Conservation (phyloP, 176 grass and related monocot genomes). For the Raddia distichophylla region DNA sequence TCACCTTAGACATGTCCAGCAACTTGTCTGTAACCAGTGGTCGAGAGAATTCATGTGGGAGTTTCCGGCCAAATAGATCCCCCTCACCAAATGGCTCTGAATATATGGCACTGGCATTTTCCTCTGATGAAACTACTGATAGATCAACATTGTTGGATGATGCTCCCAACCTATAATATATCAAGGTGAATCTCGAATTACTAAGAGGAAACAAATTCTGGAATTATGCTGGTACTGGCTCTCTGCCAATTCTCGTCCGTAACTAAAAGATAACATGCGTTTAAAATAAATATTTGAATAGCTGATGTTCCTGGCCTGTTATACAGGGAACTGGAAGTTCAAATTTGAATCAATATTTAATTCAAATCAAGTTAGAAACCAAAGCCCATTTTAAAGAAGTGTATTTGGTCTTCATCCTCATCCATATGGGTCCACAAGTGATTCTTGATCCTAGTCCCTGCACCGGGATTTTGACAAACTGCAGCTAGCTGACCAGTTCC, state of each 20-base stretch:
- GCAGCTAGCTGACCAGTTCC: too few species aligned
- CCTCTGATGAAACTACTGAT: conserved; percentile 50
- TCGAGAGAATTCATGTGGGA: conserved; percentile 16
- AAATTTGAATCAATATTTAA: neutral
- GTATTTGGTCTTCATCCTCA: neutral
- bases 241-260: neutral
- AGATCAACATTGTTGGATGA: conserved; percentile 69
- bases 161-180: conserved; percentile 79
- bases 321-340: neutral
- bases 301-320: neutral
- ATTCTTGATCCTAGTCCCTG: neutral
- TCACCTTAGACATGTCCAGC: conserved; percentile 41
- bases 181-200: neutral
- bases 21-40: conserved; percentile 17
- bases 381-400: neutral
- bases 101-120: conserved; percentile 38
- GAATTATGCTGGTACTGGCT: neutral
- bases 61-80: conserved; percentile 39
- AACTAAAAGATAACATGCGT: neutral
- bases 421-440: neutral
- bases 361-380: neutral
- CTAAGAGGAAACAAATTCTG: neutral
- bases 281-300: neutral
- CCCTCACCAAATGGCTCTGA: conserved; percentile 42
- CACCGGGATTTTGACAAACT: neutral